phyloP scores from a whole-genome alignment of 352 stramenopile genomes.

The Aphanomyces stellatus region DNA sequence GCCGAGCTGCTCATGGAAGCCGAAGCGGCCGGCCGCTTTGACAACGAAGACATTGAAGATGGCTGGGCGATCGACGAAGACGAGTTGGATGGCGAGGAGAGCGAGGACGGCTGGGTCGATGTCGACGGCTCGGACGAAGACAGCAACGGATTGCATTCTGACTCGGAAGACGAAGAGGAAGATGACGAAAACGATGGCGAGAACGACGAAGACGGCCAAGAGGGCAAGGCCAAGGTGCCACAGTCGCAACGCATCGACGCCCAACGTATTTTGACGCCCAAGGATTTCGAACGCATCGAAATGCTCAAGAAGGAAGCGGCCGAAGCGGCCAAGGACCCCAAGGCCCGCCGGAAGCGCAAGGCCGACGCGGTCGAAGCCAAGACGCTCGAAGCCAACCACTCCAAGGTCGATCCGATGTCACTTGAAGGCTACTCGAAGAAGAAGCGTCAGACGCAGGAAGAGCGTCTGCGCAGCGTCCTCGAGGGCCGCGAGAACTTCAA shows the following conservation, averaged over 20 bases:
- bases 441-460: conserved; percentile 81
- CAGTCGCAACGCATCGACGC: conserved; percentile 81
- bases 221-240: conserved; percentile 34
- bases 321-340: conserved; percentile 69
- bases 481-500: conserved; percentile 89
- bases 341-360: conserved; percentile 70
- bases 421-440: conserved; percentile 86
- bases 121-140: conserved; percentile 56
- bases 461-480: conserved; percentile 73
- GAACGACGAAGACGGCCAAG: conserved; percentile 41
- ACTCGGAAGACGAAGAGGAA: conserved; percentile 47
- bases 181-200: conserved; percentile 36
- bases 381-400: conserved; percentile 33
- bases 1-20: conserved; percentile 90
- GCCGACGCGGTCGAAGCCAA: conserved; percentile 48
- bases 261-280: conserved; percentile 79
- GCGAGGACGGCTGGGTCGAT: conserved; percentile 64
- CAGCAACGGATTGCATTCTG: conserved; percentile 57
- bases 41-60: conserved; percentile 73
- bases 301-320: conserved; percentile 86
- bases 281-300: conserved; percentile 85
- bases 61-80: conserved; percentile 74
- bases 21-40: conserved; percentile 60
- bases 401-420: conserved; percentile 69
- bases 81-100: conserved; percentile 34